Percentiles rank a stretch among this genome's conserved stretches.
phyloP scores from a whole-genome alignment of 345 rosid species.

The Alliaria petiolata region DNA sequence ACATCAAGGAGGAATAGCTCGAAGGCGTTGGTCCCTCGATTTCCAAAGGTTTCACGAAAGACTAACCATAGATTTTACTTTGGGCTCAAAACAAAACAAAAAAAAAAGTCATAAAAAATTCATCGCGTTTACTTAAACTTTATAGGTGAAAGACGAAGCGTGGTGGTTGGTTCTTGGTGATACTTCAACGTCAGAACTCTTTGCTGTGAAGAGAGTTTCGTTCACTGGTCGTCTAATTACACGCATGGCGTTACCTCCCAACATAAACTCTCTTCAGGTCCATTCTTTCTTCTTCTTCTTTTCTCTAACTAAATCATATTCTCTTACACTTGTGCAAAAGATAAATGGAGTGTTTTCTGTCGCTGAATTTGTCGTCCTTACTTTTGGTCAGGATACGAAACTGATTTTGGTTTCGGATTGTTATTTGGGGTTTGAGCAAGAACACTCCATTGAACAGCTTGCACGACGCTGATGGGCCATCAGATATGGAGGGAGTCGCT shows the following conservation, averaged over 20 bases:
- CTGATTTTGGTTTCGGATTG: slow-evolving; percentile 82
- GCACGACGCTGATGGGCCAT: slow-evolving; percentile 28
- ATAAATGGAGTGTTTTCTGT: neutral
- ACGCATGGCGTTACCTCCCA: slow-evolving; percentile 69
- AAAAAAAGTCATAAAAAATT: neutral
- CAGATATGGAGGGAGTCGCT: neutral
- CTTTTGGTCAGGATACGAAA: slow-evolving; percentile 58
- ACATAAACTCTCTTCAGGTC: slow-evolving; percentile 55
- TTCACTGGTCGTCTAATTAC: slow-evolving; percentile 62
- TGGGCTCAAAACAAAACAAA: neutral
- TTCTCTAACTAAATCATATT: neutral
- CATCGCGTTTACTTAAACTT: slow-evolving; percentile 9
- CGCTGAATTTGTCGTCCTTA: neutral
- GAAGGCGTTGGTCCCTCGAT: slow-evolving; percentile 81
- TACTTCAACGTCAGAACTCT: slow-evolving; percentile 56
- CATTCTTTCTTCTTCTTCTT: neutral
- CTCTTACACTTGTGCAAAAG: neutral
- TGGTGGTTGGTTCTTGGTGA: slow-evolving; percentile 97
- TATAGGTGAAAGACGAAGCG: slow-evolving; percentile 87
- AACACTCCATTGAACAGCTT: slow-evolving; percentile 57
- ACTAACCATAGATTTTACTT: neutral
- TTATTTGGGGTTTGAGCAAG: slow-evolving; percentile 86
- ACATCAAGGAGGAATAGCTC: slow-evolving; percentile 54
- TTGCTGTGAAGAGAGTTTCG: slow-evolving; percentile 88
- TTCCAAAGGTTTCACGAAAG: slow-evolving; percentile 66